Evolutionary conservation across 768 basidiomycete genomes (phyloP), one percentile per base, ranked within the genome.

Genomic region (Podaxis sp.): DNA sequence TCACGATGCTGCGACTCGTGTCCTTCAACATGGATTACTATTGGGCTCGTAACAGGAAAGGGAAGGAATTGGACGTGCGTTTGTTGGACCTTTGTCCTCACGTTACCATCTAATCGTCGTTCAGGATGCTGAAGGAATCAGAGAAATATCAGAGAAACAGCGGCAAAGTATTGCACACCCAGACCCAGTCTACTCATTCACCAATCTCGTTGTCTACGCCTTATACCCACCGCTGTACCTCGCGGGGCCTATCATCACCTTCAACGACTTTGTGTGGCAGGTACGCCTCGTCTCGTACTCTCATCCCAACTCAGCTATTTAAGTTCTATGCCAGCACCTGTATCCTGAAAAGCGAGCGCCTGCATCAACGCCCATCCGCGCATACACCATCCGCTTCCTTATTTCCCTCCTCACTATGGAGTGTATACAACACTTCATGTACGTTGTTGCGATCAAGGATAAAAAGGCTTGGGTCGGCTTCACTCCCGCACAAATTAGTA

Each of bases 381-480:
- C 82, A 22, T 97, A 97, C 69, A 72, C 85, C 1, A 51, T 86
- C 33, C 89, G 96, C 15, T 95, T 96, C 72, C 52, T 89, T 4
- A 70, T 79, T 50, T 89, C 84, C 64, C 73, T 95, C 15, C 69
- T 96, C 37, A 91, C 88, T 4, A 97, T 98, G 92, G 97, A 99
- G 73, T 76, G 89, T 53, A 84, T 97, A 44, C 80, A 96, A 41
- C 97, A 99, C 71, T 93, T 84, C 73, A 97, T 98, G 91, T 95
- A 97, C 69, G 90, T 97, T 30, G 94, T 96, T 20, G 96, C 96
- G 2, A 96, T 98, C 77, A 98, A 98, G 74, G 93, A 96, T 66
- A 78, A 82, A 0, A 85, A 84, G 52, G 91, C 91, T 1, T 98
- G 96, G 96, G 66, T 71, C 3, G 91, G 90, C 4, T 84, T 89